These are phyloP conservation scores for Ganoderma resinaceum DNA, from an alignment of 1,284 basidiomycete genomes.

Conservation along the genomic window DNA sequence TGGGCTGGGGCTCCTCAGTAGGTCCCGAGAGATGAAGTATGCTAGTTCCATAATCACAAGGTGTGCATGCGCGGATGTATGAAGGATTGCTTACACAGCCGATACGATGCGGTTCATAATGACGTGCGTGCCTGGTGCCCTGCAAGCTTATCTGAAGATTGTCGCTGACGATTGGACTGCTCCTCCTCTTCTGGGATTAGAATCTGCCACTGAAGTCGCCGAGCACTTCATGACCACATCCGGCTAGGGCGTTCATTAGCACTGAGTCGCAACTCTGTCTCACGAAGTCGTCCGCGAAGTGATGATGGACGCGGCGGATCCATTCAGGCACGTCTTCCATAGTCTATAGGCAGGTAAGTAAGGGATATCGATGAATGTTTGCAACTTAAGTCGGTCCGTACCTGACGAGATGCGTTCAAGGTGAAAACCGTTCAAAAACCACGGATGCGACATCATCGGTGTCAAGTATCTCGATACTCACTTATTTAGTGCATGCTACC, in stretches of 20 bases:
- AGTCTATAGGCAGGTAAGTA: not conserved
- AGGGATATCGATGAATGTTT: not conserved
- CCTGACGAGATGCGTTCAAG: not conserved
- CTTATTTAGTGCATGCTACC: not conserved
- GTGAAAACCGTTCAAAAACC: not conserved
- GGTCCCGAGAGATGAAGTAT: not conserved
- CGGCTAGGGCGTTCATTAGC: not conserved
- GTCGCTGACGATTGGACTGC: not conserved
- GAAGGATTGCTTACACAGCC: not conserved
- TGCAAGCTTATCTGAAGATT: not conserved
- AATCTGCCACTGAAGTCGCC: too few species aligned
- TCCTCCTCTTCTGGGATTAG: not conserved
- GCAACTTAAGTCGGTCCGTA: not conserved
- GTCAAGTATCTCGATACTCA: not conserved
- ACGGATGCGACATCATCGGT: not conserved
- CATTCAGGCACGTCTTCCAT: not conserved
- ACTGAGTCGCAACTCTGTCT: not conserved
- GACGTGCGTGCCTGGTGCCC: not conserved
- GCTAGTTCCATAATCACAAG: not conserved
- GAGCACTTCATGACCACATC: not conserved
- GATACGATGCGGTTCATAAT: not conserved
- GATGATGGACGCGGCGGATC: not conserved
- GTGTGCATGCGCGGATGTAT: not conserved
- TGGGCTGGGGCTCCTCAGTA: not conserved
- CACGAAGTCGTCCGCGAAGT: not conserved